Base-by-base conservation (phyloP, 495 filamentous ascomycete genomes). In the Lasiosphaeris hirsuta region DNA sequence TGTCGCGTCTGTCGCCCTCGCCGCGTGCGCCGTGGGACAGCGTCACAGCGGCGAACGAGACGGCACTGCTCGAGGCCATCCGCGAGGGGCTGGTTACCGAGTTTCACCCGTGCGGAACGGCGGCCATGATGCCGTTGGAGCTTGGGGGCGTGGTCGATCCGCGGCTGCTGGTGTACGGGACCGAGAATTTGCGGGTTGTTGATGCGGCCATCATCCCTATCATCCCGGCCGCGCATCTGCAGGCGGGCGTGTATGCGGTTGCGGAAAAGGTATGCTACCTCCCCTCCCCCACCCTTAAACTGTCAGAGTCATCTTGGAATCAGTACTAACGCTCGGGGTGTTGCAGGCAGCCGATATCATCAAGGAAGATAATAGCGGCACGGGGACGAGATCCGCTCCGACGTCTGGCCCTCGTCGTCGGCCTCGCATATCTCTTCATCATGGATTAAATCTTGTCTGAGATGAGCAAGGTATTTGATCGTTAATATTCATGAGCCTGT, bases 121-220 rank as follows among this genome's bases (percentile, higher is more conserved):
- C 71, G 40, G 66, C 72, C 11, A 81, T 79, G 78, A 66, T 82
- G 64, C 70, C 70, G 34, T 38, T 57, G 4, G 53, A 65, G 0
- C 46, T 63, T 10, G 70, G 70, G 0, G 80, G 77, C 0, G 80
- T 83, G 7, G 75, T 84, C 1, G 74, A 78, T 60, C 52, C 64
- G 1, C 63, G 71, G 17, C 64, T 82, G 58, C 66, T 64, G 46
- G 79, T 84, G 10, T 73, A 80, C 52, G 79, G 80, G 0, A 73
- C 75, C 5, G 64, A 54, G 57, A 63, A 63, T 9, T 48, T 63
- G 43, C 66, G 73, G 43, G 78, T 84, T 5, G 79, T 78, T 0
- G 78, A 83, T 70, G 70, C 75, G 3, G 75, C 74, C 30, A 63
- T 84, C 17, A 77, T 83, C 6, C 79, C 81, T n/a, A 60, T 78